phyloP scores from a whole-genome alignment of 2,329 filamentous ascomycete genomes.

The Talaromyces sp. region DNA sequence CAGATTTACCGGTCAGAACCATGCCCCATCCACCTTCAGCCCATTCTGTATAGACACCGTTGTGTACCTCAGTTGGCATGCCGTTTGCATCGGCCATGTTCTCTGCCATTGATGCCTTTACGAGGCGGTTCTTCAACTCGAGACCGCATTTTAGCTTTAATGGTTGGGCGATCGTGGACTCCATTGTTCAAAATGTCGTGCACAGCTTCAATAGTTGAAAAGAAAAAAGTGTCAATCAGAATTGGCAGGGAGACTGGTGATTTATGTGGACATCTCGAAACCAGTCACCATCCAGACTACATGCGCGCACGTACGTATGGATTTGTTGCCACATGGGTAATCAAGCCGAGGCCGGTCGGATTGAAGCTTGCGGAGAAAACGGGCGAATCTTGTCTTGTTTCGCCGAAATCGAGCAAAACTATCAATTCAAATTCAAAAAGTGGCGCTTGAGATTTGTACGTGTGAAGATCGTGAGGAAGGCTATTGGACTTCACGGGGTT shows the following conservation, averaged over 20 bases:
- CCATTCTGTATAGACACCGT: slow-evolving; percentile 52
- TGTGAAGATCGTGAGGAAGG: neutral
- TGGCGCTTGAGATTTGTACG: neutral
- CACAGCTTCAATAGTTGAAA: neutral
- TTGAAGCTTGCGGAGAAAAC: neutral
- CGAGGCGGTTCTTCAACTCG: slow-evolving; percentile 9
- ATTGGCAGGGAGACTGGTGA: neutral
- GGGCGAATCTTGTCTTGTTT: neutral
- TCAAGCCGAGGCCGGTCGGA: too few relatives aligned
- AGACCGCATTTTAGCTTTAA: slow-evolving; percentile 15
- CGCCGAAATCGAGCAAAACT: neutral
- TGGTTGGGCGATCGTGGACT: slow-evolving; percentile 8
- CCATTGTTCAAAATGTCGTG: neutral
- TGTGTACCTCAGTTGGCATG: neutral
- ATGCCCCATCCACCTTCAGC: slow-evolving; percentile 42
- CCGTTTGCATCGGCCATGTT: slow-evolving; percentile 6
- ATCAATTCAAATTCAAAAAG: neutral
- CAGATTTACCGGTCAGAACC: slow-evolving; percentile 40
- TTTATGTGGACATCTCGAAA: too few relatives aligned
- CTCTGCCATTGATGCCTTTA: slow-evolving; percentile 17
- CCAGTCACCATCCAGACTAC: too few relatives aligned
- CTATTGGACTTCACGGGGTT: neutral
- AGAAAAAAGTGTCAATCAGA: neutral
- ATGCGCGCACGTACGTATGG: too few relatives aligned
- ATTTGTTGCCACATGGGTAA: neutral